Evolutionary conservation across 1,284 basidiomycete genomes (phyloP), one percentile per base, ranked within the genome.

Genomic region (Xerocomus subilludens): DNA sequence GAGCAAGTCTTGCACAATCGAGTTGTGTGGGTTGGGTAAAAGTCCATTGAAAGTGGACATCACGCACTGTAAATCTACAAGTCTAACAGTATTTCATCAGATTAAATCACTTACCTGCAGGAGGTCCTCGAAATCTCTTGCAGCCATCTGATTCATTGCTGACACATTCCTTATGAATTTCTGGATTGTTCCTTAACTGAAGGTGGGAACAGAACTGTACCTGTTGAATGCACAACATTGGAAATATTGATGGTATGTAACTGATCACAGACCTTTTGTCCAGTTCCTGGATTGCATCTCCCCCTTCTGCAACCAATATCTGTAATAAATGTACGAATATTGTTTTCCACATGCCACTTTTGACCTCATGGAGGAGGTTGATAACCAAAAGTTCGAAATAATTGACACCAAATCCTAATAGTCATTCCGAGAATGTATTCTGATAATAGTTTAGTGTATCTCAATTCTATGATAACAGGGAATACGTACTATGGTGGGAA

Each of bases 311-410:
- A 14, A 55, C 9, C 20, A 59, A 21, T 47, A 68, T 72, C 21
- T n/a, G 23, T 25, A 71, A 25, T 5, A 71, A 45, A 20, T 71
- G 70, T 9, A 36, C 67, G 32, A 71, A 71, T 45, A 63, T 36
- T 1, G 13, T 59, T 16, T 71, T 71, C 45, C 64, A 71, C 11
- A 20, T 11, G 2, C 65, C 32, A 20, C 36, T 9, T 27, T 73
- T 51, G n/a, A 73, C 64, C 36, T 69, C 30, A 25, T 73, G 66
- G 2, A 65, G 42, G 9, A 45, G 16, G 25, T 69, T 47, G 13
- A 73, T 51, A 9, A 73, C 56, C 20, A 73, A 25, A 16, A 65
- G 35, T 1, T 42, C 10, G 20, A 73, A 73, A 27, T 53, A 72
- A 18, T 64, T 72, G 5, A 18, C 36, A 2, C 47, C 25, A 25